Evolutionary conservation across 1,284 basidiomycete genomes (phyloP).

Genomic region (Stereum hirsutum): DNA sequence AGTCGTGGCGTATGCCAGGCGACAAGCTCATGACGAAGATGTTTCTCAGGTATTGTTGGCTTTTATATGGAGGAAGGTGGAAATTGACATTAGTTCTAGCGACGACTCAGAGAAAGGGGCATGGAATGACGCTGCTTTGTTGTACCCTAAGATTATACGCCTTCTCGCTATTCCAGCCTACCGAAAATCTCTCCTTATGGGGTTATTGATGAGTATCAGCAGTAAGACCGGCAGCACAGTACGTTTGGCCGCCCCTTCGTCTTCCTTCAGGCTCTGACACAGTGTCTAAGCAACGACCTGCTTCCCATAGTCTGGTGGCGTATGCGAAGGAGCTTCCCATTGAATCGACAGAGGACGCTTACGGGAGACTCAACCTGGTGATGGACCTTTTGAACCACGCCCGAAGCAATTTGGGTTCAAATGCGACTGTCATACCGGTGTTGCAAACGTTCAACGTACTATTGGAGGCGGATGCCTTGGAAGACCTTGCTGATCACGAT

Average conservation of each 20-base stretch:
- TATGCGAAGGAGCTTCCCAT: constrained; percentile 49
- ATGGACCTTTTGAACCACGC: constrained; percentile 47
- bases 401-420: constrained; percentile 46
- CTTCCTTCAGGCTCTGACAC: constrained; percentile 4
- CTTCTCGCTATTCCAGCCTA: constrained; percentile 59
- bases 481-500: constrained; percentile 31
- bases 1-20: constrained; percentile 42
- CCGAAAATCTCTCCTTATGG: constrained; percentile 54
- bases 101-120: constrained; percentile 12
- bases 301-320: constrained; percentile 47
- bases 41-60: constrained; percentile 40
- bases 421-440: constrained; percentile 69
- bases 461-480: constrained; percentile 55
- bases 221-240: constrained; percentile 80
- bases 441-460: constrained; percentile 69
- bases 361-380: constrained; percentile 39
- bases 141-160: constrained; percentile 64
- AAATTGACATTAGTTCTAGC: constrained; percentile 3
- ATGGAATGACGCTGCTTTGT: constrained; percentile 64
- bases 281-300: constrained; percentile 53
- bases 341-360: constrained; percentile 19
- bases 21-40: constrained; percentile 36
- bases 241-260: constrained; percentile 19
- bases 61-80: not conserved
- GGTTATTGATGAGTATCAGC: constrained; percentile 69